Base-by-base conservation (phyloP, 2,329 filamentous ascomycete species). In the Emergomyces pasteurianus region DNA sequence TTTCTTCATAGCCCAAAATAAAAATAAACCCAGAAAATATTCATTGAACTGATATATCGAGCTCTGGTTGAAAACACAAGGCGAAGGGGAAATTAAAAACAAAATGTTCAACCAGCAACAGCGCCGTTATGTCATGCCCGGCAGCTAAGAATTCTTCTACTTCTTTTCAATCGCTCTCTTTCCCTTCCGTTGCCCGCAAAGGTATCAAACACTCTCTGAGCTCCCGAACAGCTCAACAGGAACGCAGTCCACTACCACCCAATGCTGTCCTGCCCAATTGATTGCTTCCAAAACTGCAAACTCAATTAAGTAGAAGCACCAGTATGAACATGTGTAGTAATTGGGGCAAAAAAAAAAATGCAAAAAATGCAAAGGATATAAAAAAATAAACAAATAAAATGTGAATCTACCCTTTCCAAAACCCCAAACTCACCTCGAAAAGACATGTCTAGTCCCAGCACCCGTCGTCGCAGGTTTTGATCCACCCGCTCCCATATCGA, bases 401-500 rank as follows among this genome's bases (percentile, higher is more conserved):
- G 46, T 9, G 14, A 54, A 36, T 16, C 28, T 7, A 9, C 18
- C 31, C n/a, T 16, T 8, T n/a, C 31, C 28, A 26, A n/a, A 43
- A 2, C 23, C 54, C 38, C 38, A 54, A 47, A 75, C 80, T 63
- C 76, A 86, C 83, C 83, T 78, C 58, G 80, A 78, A 74, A 87
- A 86, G 70, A 85, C 77, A 75, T 86, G 83, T 74, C 83, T 82
- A 67, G 79, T 71, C 65, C 68, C 69, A 63, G 70, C 73, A 62
- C 72, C 75, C 68, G 78, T 74, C 65, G 75, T 75, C 64, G 81
- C 78, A 67, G 81, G 80, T 75, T 85, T 86, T 59, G 84, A 86
- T 74, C 79, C 79, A 67, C 82, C 82, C 70, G 80, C 79, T 72
- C 84, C 84, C 84, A 87, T 86, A 36, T 42, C 23, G 31, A 40